Conservation (phyloP, 352 stramenopile genomes). For the Thraustotheca clavata region DNA sequence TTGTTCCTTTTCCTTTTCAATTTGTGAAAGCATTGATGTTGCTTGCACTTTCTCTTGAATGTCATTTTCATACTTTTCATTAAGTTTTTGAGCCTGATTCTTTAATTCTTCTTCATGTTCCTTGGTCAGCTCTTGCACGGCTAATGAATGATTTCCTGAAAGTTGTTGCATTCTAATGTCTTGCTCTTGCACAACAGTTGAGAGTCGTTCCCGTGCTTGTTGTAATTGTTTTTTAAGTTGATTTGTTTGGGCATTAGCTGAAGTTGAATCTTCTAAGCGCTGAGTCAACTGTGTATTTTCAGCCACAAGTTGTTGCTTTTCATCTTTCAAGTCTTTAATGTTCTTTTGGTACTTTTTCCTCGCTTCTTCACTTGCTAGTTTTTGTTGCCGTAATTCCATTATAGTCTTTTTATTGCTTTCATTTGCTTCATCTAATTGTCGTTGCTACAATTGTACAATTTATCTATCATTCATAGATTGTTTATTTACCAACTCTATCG, state of each 20-base stretch:
- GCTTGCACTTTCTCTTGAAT: background rate
- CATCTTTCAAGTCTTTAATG: constrained; percentile 17
- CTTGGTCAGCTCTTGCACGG: background rate
- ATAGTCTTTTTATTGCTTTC: constrained; percentile 10
- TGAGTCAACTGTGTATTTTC: constrained; percentile 18
- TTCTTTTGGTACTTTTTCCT: constrained; percentile 17
- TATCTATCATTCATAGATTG: background rate
- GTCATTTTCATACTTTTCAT: background rate
- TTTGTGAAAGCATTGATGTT: background rate
- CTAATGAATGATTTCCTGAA: background rate
- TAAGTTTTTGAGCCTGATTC: background rate
- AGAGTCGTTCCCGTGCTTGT: constrained; percentile 14
- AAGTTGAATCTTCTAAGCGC: constrained; percentile 1
- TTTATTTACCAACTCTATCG: background rate
- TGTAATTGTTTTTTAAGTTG: constrained; percentile 17
- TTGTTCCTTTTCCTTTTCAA: background rate
- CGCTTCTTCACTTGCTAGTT: constrained; percentile 1
- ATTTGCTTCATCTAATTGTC: background rate
- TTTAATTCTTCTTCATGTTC: background rate
- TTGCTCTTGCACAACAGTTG: background rate
- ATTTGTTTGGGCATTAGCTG: background rate
- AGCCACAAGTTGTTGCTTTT: background rate
- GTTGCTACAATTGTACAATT: background rate
- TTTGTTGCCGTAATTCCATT: constrained; percentile 6
- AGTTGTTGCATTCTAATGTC: background rate